Base-by-base conservation (phyloP, 73 alveolate species). In the Tetrahymena elliotti region DNA sequence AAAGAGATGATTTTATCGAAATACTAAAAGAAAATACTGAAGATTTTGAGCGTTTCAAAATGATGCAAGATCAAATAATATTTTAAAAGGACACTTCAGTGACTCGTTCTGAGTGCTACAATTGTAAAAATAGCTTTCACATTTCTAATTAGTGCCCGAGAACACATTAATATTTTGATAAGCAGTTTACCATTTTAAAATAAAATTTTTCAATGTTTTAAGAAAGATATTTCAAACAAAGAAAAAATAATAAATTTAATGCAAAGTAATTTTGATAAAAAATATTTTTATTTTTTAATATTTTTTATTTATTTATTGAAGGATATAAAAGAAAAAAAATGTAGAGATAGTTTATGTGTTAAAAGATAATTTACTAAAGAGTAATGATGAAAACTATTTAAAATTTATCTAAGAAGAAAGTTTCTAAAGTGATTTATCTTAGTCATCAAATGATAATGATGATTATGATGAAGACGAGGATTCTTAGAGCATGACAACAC, bases 41-140 rank as follows among this genome's bases (percentile, higher is more conserved):
- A 41, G 96, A 94, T 88, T 94, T 84, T 13, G 96, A 94, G 33
- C 38, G 38, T 31, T 94, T 68, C 33, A 68, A 68, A 68, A 68
- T 68, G 88, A 68, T 68, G 34, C 36, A 68, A 11, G 88, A 68
- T 68, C 11, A 68, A 68, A 68, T 68, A 0, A 27, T 31, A 3
- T 27, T 27, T 24, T 36, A 27, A 27, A 68, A 68, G 3, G 88
- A 68, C 33, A 27, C n/a, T 22, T 18, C 88, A 0, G 11, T n/a
- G 12, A 68, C 36, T 68, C 36, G n/a, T 24, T 68, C 36, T 27
- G 36, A 68, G 18, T 68, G 88, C 38, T 68, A 68, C n/a, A 68
- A n/a, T 36, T 68, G 88, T 24, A 27, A 68, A 68, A 68, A 68
- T 22, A 68, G 88, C n/a, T 16, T 16, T 68, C 88, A 68, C 22